Evolutionary conservation across 306 rosid genomes (phyloP).

Genomic region (Trichosanthes cucumerina): DNA sequence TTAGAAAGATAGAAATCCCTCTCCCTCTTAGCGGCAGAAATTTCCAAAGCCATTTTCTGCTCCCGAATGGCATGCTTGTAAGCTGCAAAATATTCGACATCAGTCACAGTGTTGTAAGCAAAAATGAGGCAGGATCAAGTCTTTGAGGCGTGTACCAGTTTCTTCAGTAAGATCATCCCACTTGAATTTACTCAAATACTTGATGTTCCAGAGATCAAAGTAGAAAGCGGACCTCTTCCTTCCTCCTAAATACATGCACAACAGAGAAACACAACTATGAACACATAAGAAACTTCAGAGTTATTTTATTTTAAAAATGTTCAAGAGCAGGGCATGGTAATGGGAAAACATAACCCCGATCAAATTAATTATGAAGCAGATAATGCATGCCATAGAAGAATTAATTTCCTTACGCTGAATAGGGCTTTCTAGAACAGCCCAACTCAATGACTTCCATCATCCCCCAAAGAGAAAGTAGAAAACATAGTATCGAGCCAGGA

Average conservation of each 20-base stretch:
- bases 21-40: conserved; percentile 84
- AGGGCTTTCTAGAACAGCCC: not conserved
- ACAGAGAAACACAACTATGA: conserved; percentile 3
- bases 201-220: conserved; percentile 91
- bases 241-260: conserved; percentile 48
- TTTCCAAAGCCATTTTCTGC: conserved; percentile 69
- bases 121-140: conserved; percentile 10
- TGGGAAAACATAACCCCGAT: not conserved
- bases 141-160: conserved; percentile 39
- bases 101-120: conserved; percentile 5
- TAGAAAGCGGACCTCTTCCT: conserved; percentile 72
- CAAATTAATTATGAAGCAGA: not conserved
- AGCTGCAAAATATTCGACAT: conserved; percentile 33
- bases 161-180: conserved; percentile 92
- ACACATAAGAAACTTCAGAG: not conserved
- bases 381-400: not conserved
- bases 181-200: conserved; percentile 86
- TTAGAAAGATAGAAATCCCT: conserved; percentile 58
- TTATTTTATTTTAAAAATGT: not conserved
- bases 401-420: not conserved
- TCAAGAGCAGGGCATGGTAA: not conserved
- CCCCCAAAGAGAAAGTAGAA: not conserved
- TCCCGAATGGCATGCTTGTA: conserved; percentile 57
- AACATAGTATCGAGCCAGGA: not conserved
- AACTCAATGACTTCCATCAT: not conserved